A percentile compares a stretch with the other conserved stretches of the same genome.
phyloP scores from a whole-genome alignment of 345 rosid genomes.

The Eucalyptus microcorys region DNA sequence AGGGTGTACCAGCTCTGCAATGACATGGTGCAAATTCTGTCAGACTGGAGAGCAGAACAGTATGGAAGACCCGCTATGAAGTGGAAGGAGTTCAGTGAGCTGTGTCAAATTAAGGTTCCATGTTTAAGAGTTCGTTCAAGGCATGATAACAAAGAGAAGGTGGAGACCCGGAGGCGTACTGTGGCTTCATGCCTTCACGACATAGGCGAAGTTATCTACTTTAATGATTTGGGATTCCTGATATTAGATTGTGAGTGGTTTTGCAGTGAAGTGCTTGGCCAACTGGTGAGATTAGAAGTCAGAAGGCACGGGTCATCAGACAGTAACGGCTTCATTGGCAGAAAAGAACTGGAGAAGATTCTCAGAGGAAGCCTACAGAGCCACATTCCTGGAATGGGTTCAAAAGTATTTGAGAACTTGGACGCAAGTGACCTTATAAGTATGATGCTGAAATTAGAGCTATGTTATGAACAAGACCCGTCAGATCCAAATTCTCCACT shows the following conservation, averaged over 20 bases:
- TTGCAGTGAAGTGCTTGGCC: constrained; percentile 70
- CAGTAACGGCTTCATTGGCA: constrained; percentile 55
- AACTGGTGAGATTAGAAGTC: constrained; percentile 58
- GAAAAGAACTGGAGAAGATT: constrained; percentile 66
- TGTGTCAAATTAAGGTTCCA: constrained; percentile 82
- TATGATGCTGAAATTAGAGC: constrained; percentile 85
- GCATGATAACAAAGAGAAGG: constrained; percentile 40
- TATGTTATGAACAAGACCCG: constrained; percentile 74
- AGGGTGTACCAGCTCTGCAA: constrained; percentile 85
- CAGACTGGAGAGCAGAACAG: constrained; percentile 84
- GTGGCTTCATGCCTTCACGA: constrained; percentile 89
- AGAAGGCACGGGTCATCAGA: constrained; percentile 44
- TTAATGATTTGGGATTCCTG: constrained; percentile 57
- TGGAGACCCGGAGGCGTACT: constrained; percentile 68
- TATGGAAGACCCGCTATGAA: constrained; percentile 68
- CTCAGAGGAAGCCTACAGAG: constrained; percentile 64
- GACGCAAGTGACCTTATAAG: constrained; percentile 56
- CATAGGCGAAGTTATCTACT: constrained; percentile 75
- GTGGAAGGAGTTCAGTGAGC: constrained; percentile 81
- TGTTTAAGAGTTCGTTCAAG: constrained; percentile 67
- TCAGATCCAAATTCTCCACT: constrained; percentile 57
- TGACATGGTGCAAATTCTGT: constrained; percentile 58
- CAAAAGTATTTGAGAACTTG: constrained; percentile 69
- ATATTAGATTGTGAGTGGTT: constrained; percentile 89
- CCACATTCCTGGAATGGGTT: constrained; percentile 83